Base-by-base conservation (phyloP, 2,329 filamentous ascomycete genomes). In the Lecanicillium sp. region DNA sequence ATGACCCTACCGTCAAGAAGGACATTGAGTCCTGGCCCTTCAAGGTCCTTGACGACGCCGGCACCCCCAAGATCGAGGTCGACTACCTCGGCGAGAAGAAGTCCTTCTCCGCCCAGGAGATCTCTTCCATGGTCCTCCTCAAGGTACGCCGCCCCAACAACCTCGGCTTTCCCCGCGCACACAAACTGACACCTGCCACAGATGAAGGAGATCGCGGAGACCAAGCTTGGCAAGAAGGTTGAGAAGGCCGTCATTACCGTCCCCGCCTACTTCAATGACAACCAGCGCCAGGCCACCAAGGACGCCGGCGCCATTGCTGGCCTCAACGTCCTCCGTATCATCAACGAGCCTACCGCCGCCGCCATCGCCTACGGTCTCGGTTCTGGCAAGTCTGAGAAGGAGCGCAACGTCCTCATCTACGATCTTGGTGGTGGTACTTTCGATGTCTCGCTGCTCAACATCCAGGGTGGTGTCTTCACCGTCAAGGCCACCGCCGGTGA, bases 201-300 rank as follows among this genome's bases (percentile, higher is more conserved):
- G 91, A 96, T 97, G 91, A 95, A 95, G 82, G 93, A 98, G 76
- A 90, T 96, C 69, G 93, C 93, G 64, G 93, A 98, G 81, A 81
- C 79, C 72, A 97, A 98, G 83, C 84, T 98, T 63, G 93, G 90
- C 73, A 95, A 94, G 86, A 95, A 93, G 79, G 90, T 97, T 64
- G 84, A 93, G 76, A 97, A 97, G 84, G 93, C 93, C 57, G 93
- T 98, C 70, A 90, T 98, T 72, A 98, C 93, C 54, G 93, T 97
- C 51, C 93, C 93, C 51, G 93, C 93, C 68, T 98, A 98, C 83
- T 98, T 98, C 88, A 97, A 97, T 81, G 93, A 98, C 84, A 95
- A 95, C 81, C 93, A 98, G 80, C 87, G 93, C 76, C 93, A 97
- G 77, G 88, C 93, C 58, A 98, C 93, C 76, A 97, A 97, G 85